phyloP scores from a whole-genome alignment of 1,284 basidiomycete species.

The Marasmius tenuissimus region DNA sequence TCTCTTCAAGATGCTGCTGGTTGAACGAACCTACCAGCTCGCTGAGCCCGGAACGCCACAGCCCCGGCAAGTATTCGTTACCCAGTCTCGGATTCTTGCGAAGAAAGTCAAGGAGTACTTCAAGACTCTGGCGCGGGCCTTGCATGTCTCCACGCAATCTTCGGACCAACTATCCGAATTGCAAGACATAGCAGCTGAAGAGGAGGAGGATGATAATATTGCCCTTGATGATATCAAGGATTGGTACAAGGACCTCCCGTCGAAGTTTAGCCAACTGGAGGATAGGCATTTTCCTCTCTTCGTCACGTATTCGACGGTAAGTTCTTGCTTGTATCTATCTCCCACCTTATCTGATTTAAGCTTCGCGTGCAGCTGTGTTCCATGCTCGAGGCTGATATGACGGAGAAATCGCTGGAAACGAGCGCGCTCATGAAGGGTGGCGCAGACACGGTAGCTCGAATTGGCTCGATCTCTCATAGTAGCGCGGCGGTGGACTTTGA shows the following conservation, averaged over 20 bases:
- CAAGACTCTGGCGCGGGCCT: constrained; percentile 47
- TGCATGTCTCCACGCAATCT: constrained; percentile 39
- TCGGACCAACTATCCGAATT: constrained; percentile 37
- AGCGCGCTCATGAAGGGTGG: not conserved
- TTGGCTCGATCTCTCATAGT: too few species aligned
- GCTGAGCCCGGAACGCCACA: constrained; percentile 31
- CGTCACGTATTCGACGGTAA: constrained; percentile 62
- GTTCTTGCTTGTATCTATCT: constrained; percentile 11
- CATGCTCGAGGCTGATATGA: constrained; percentile 43
- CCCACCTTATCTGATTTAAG: constrained; percentile 16
- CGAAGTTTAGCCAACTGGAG: constrained; percentile 53
- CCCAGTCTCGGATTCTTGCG: constrained; percentile 65
- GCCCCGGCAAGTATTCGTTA: constrained; percentile 72
- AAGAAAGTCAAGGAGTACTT: constrained; percentile 69
- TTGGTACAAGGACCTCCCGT: constrained; percentile 49
- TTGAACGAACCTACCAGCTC: constrained; percentile 52
- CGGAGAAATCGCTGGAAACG: constrained; percentile 2
- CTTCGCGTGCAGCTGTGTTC: constrained; percentile 36
- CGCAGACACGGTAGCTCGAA: too few species aligned
- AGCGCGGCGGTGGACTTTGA: constrained; percentile 42
- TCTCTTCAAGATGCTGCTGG: constrained; percentile 71
- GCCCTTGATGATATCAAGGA: constrained; percentile 49
- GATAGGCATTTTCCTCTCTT: constrained; percentile 74
- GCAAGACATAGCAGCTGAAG: constrained; percentile 21
- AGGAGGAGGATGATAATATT: constrained; percentile 31